Evolutionary conservation across 768 basidiomycete genomes (phyloP).

Genomic region (Lentinula edodes): DNA sequence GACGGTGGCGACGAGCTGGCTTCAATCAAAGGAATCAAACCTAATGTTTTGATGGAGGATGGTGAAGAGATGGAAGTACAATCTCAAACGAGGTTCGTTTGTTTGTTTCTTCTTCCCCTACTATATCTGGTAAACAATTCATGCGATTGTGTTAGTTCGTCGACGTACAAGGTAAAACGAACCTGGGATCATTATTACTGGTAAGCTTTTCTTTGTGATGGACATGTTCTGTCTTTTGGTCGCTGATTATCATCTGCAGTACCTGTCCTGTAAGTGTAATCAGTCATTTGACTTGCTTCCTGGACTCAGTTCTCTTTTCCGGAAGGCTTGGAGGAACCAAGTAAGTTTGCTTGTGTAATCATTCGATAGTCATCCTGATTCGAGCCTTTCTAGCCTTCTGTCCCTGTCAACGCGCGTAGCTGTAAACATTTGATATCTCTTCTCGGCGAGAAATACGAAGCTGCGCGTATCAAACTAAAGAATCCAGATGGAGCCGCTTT

Average conservation of each 20-base stretch:
- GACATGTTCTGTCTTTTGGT: background rate
- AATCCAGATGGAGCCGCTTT: conserved; percentile 28
- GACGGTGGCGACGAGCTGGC: conserved; percentile 35
- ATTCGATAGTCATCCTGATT: background rate
- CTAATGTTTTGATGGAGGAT: conserved; percentile 38
- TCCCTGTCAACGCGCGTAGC: conserved; percentile 39
- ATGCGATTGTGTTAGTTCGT: background rate
- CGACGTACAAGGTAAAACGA: conserved; percentile 20
- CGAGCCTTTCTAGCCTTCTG: conserved; percentile 16
- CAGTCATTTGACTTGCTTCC: background rate
- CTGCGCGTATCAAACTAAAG: conserved; percentile 36
- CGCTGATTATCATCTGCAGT: conserved; percentile 11
- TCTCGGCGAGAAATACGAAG: conserved; percentile 42
- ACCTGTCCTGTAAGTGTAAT: conserved; percentile 25
- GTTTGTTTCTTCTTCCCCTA: background rate
- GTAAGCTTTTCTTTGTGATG: conserved; percentile 11
- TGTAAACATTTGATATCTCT: conserved; percentile 43
- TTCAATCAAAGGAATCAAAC: conserved; percentile 47
- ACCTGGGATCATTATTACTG: conserved; percentile 42
- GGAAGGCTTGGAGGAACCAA: conserved; percentile 29
- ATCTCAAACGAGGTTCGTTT: conserved; percentile 30
- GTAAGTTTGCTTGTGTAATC: conserved; percentile 6
- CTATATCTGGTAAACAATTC: background rate
- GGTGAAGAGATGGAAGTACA: conserved; percentile 44
- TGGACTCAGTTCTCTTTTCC: background rate